phyloP scores from a whole-genome alignment of 495 filamentous ascomycete species.

The Daldinia vernicosa region DNA sequence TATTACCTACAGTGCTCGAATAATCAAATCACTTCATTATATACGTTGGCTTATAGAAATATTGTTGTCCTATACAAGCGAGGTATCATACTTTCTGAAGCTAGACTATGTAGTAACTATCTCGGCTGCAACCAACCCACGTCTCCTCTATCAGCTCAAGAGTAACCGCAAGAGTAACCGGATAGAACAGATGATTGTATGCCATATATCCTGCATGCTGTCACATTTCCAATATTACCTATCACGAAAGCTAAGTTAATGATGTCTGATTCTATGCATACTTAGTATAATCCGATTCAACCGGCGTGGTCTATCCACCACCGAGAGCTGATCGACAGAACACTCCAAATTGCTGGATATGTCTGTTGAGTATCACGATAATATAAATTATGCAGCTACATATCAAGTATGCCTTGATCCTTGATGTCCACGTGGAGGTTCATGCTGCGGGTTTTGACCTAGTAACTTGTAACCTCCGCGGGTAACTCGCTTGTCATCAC shows the following conservation, averaged over 20 bases:
- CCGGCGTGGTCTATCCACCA: constrained; percentile 6
- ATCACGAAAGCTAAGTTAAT: background rate
- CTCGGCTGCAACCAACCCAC: background rate
- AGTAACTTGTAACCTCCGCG: background rate
- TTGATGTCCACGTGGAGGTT: constrained; percentile 22
- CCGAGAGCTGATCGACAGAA: background rate
- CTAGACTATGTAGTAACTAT: background rate
- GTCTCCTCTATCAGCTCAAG: background rate
- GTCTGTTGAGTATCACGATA: background rate
- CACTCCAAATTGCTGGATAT: background rate
- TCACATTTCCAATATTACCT: constrained; percentile 1
- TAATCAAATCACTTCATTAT: background rate
- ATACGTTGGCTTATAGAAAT: background rate
- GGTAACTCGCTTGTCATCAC: background rate
- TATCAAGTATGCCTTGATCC: background rate
- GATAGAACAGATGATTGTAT: background rate
- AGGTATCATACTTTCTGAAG: background rate
- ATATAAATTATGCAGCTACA: constrained; percentile 11
- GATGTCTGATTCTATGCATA: background rate
- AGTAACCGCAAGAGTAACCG: background rate
- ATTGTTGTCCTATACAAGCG: background rate
- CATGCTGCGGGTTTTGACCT: background rate
- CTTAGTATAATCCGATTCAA: constrained; percentile 11
- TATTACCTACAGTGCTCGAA: background rate
- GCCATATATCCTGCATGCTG: background rate